These are phyloP conservation scores for Thermothelomyces thermophilus DNA, from an alignment of 2,329 filamentous ascomycete genomes.

Conservation along the genomic window DNA sequence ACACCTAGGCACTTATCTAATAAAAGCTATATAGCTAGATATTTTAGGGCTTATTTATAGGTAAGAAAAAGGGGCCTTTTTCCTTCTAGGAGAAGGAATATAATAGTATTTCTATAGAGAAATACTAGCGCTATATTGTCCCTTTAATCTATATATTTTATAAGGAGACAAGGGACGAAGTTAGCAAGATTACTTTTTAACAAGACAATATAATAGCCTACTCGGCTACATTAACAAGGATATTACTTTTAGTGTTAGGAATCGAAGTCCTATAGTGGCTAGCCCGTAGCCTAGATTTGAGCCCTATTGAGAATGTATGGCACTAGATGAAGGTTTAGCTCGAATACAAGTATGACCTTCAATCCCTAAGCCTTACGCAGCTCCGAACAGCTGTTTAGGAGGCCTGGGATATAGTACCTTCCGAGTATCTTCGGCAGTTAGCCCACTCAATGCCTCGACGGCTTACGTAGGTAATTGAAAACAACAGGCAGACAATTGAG, in stretches of 20 bases:
- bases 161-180: too few relatives aligned
- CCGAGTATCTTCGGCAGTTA: not conserved
- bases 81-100: too few relatives aligned
- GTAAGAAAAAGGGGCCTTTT: too few relatives aligned
- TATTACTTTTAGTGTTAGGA: not conserved
- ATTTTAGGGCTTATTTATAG: conserved; percentile 10
- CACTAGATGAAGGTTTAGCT: conserved; percentile 4
- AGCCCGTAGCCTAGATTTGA: conserved; percentile 3
- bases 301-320: conserved; percentile 9
- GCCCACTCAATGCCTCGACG: not conserved
- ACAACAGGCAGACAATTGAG: not conserved
- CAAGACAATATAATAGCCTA: conserved; percentile 4
- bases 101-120: conserved; percentile 3
- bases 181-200: not conserved
- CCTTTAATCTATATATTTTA: conserved; percentile 6
- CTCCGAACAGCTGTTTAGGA: not conserved
- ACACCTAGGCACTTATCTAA: not conserved
- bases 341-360: not conserved
- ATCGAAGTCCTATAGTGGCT: conserved; percentile 2
- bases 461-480: not conserved
- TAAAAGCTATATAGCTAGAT: conserved; percentile 6
- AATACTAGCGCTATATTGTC: conserved; percentile 6
- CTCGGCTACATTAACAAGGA: not conserved
- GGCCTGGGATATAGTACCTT: conserved; percentile 3
- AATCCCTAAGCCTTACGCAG: not conserved